These are phyloP conservation scores for Psilocybe mexicana DNA, from an alignment of 1,284 basidiomycete species.

Conservation along the genomic window DNA sequence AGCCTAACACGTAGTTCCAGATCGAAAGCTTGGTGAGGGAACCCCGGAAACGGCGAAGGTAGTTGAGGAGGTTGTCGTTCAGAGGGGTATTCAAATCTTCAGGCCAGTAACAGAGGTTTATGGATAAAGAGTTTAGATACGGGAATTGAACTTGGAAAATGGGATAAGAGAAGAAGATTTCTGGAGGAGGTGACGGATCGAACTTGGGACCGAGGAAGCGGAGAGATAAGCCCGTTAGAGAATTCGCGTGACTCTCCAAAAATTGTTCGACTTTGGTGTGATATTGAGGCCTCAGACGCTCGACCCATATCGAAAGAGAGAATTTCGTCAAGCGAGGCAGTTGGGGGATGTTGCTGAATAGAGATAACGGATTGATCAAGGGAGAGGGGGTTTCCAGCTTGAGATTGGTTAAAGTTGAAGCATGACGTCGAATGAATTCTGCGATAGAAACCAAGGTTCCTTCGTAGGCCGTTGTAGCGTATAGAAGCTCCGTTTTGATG, in stretches of 20 bases:
- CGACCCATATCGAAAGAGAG: not conserved
- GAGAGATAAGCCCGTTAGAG: not conserved
- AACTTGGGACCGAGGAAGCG: not conserved
- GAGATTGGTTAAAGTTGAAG: too few species aligned
- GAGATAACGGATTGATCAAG: conserved; percentile 4
- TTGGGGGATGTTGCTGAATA: conserved; percentile 3
- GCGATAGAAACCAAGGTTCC: too few species aligned
- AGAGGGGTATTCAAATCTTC: not conserved
- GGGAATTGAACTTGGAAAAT: not conserved
- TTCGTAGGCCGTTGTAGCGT: too few species aligned
- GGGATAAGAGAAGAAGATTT: not conserved
- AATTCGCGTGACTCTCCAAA: not conserved
- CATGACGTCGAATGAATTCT: too few species aligned
- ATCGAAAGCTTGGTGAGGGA: not conserved
- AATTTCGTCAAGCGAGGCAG: not conserved
- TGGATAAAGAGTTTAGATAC: not conserved
- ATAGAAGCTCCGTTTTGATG: too few species aligned
- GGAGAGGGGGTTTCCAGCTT: too few species aligned
- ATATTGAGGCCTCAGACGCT: not conserved
- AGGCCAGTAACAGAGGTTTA: not conserved
- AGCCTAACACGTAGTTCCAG: not conserved
- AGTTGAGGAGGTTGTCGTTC: not conserved
- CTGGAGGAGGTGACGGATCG: not conserved
- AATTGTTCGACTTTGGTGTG: not conserved
- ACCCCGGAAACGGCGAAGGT: not conserved